Evolutionary conservation across 1,284 basidiomycete species (phyloP).

Genomic region (Ustilago trichophora): DNA sequence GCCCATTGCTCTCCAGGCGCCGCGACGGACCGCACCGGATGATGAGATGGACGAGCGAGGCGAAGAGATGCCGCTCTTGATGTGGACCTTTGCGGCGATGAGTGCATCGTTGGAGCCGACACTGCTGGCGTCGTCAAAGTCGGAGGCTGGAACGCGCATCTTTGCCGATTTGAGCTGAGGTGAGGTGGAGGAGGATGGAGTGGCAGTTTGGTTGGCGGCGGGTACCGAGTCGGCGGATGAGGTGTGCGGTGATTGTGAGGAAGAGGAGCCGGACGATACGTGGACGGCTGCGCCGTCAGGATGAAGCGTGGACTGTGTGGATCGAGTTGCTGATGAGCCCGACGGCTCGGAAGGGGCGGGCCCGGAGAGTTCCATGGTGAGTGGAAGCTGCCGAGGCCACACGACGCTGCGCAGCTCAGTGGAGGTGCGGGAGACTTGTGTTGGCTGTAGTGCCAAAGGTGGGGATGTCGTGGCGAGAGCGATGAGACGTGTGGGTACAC

Average conservation of each 20-base stretch:
- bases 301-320: constrained; percentile 1
- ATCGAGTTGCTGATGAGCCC: constrained; percentile 5
- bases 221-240: constrained; percentile 16
- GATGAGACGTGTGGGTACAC: too few species aligned
- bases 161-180: constrained; percentile 19
- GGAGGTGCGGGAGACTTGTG: too few species aligned
- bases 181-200: constrained; percentile 16
- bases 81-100: constrained; percentile 28
- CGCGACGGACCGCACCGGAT: constrained; percentile 33
- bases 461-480: too few species aligned
- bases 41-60: constrained; percentile 48
- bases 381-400: neutral
- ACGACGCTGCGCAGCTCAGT: constrained; percentile 2
- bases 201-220: constrained; percentile 2
- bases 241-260: constrained; percentile 24
- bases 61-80: constrained; percentile 45
- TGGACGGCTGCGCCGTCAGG: constrained; percentile 9
- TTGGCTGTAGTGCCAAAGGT: too few species aligned
- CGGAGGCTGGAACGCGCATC: constrained; percentile 21
- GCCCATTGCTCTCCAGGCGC: constrained; percentile 42
- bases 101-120: constrained; percentile 33
- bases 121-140: constrained; percentile 42
- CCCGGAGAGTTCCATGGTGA: constrained; percentile 12
- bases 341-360: constrained; percentile 6
- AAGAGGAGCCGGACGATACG: constrained; percentile 28